Base-by-base conservation (phyloP, 805 yeast species). In the Torulaspora franciscae region DNA sequence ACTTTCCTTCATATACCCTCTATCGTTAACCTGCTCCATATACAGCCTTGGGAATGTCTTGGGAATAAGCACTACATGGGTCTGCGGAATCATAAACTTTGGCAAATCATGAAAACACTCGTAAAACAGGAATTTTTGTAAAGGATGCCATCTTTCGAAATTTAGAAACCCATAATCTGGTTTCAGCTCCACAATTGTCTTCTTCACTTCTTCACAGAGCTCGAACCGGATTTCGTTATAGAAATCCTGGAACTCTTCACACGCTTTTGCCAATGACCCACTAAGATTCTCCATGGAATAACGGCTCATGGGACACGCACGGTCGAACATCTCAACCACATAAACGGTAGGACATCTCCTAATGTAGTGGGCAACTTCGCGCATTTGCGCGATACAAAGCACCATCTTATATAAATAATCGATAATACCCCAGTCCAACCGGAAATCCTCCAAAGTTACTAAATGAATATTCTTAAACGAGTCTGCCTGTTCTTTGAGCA, bases 31-130 rank as follows among this genome's bases (percentile, higher is more conserved):
- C 9, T 49, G 42, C 10, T 37, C 32, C 19, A 37, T 38, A 34
- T 34, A 54, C 13, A 35, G 22, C 29, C 40, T 38, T 1, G 58
- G 58, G 30, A 54, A 56, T 10, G 45, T 36, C 30, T 40, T 48
- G 10, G 59, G 59, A 29, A 54, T 52, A n/a, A 54, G 43, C 11
- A 56, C 32, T n/a, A 56, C 46, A 23, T 54, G 49, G 3, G 49
- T 48, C 30, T 49, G 50, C 10, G 55, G 52, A 36, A 42, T 51
- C 32, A 39, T 35, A 28, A 43, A 49, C 14, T 50, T 37, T 11
- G 48, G 43, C 29, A 52, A 24, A 25, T 39, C 35, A 7, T 26
- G 28, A 40, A 44, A 42, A 11, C 44, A 37, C 9, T 46, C 46
- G 27, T 42, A 45, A 29, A 48, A 52, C 27, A 52, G 36, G n/a